Conservation (phyloP, 352 stramenopile genomes). For the Phytopythium oedochilum region DNA sequence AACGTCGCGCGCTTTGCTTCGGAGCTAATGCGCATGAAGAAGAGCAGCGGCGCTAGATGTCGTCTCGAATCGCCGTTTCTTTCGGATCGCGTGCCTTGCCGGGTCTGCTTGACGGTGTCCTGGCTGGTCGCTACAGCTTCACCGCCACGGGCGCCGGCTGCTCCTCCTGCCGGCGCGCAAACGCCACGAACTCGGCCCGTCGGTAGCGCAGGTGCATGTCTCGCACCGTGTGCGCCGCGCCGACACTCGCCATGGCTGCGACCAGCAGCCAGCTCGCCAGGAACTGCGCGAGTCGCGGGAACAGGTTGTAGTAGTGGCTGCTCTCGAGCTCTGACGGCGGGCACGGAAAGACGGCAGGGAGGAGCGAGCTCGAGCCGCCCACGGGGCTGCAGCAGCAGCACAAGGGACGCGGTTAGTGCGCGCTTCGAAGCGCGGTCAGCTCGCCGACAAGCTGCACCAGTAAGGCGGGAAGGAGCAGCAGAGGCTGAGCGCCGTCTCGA, state of each 20-base stretch:
- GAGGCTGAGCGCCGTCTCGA: conserved; percentile 36
- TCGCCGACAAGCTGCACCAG: too few species aligned
- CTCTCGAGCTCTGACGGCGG: conserved; percentile 21
- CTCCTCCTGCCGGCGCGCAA: conserved; percentile 17
- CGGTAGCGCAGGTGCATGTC: conserved; percentile 33
- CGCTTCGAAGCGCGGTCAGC: too few species aligned
- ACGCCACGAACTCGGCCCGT: conserved; percentile 35
- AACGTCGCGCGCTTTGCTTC: too few species aligned
- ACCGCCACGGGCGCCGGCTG: conserved; percentile 9
- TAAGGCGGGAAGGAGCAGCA: conserved; percentile 48
- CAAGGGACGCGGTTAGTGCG: too few species aligned
- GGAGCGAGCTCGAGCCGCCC: conserved; percentile 18
- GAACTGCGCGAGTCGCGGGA: conserved; percentile 30
- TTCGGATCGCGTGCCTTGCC: background rate
- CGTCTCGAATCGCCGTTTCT: background rate
- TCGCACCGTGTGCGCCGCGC: conserved; percentile 29
- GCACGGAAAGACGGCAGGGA: conserved; percentile 39
- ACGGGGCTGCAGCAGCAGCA: conserved; percentile 26
- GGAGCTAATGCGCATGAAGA: background rate
- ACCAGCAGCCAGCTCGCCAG: conserved; percentile 38
- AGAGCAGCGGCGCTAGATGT: background rate
- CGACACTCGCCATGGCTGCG: conserved; percentile 34
- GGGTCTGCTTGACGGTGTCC: background rate
- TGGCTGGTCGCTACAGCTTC: background rate
- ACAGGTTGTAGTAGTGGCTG: conserved; percentile 35